A percentile compares a stretch with the other conserved stretches of the same genome.
Conservation (phyloP, 148 eudicot genomes). For the Nepenthes gracilis region DNA sequence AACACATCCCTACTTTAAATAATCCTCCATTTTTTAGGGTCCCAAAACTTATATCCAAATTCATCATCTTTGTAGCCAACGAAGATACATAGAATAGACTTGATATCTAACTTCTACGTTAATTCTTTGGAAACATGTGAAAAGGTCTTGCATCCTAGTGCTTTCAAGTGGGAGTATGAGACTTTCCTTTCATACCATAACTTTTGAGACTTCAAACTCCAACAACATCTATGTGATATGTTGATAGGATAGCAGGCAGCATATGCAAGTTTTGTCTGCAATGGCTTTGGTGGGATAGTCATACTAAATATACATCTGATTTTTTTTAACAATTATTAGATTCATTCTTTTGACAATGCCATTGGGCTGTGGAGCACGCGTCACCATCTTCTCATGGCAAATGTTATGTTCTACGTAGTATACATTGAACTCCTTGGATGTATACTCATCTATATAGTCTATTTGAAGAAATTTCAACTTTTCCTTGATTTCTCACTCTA, state of each 20-base stretch:
- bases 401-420: not conserved
- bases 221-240: constrained; percentile 8
- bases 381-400: not conserved
- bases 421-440: not conserved
- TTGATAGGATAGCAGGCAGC: constrained; percentile 7
- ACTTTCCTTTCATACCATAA: constrained; percentile 4
- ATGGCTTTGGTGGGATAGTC: not conserved
- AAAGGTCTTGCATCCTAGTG: constrained; percentile 10
- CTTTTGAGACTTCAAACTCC: constrained; percentile 7
- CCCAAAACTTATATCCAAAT: constrained; percentile 5
- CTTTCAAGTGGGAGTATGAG: constrained; percentile 4
- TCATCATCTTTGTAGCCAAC: not conserved
- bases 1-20: constrained; percentile 11
- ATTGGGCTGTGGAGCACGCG: constrained; percentile 6
- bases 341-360: constrained; percentile 6
- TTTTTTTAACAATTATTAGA: constrained; percentile 6
- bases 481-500: not conserved
- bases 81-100: not conserved
- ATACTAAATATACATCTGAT: constrained; percentile 7
- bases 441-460: not conserved
- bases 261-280: constrained; percentile 6
- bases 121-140: constrained; percentile 10
- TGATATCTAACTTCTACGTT: constrained; percentile 1
- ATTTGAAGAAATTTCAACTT: not conserved
- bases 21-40: not conserved